A percentile compares a stretch with the other conserved stretches of the same genome.
These are phyloP conservation scores for Volvox africanus DNA, from an alignment of 139 green algal genomes.

Conservation along the genomic window DNA sequence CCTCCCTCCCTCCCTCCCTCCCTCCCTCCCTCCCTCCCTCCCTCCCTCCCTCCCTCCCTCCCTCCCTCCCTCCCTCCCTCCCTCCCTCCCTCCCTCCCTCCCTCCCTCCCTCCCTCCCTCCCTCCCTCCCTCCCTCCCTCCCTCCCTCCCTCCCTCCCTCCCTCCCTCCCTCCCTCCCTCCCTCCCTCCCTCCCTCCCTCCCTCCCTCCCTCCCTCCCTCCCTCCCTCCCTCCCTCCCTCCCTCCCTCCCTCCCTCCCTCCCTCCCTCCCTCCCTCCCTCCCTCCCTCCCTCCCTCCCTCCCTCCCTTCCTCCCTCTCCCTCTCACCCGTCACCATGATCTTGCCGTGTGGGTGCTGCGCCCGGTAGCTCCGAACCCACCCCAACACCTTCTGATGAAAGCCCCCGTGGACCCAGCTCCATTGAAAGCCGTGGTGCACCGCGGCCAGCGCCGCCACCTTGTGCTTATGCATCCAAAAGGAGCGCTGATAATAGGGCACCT, in stretches of 20 bases:
- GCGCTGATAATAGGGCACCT: slow-evolving; percentile 28
- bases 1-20: background rate
- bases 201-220: background rate
- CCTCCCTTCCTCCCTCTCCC: background rate
- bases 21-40: background rate
- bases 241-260: background rate
- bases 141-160: background rate
- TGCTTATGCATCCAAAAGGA: background rate
- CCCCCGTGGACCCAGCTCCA: slow-evolving; percentile 15
- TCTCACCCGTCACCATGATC: slow-evolving; percentile 23
- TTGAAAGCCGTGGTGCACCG: slow-evolving; percentile 39
- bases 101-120: too few species aligned
- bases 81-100: too few species aligned
- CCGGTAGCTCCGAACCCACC: slow-evolving; percentile 8
- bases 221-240: background rate
- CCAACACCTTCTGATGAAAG: background rate
- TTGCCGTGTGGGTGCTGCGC: slow-evolving; percentile 12
- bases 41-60: background rate
- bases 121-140: background rate
- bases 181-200: background rate
- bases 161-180: background rate
- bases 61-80: too few species aligned
- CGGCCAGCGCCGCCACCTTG: background rate
- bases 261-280: background rate
- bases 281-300: background rate